Evolutionary conservation across 2,329 filamentous ascomycete genomes (phyloP).

Genomic region (Xylaria sp.): DNA sequence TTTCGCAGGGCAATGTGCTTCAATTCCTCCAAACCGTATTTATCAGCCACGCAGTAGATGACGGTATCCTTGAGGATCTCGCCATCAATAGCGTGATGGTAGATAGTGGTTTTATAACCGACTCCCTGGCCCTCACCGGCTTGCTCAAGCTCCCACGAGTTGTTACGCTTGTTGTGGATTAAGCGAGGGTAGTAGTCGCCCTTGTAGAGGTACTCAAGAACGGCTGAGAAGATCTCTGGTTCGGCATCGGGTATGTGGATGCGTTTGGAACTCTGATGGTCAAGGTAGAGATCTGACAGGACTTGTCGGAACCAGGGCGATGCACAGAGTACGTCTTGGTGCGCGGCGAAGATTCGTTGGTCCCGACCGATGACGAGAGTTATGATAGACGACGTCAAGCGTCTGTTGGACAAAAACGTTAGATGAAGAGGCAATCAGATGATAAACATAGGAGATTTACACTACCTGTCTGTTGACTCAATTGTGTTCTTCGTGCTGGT

Average conservation of each 20-base stretch:
- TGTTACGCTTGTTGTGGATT: conserved; percentile 72
- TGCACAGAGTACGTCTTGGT: conserved; percentile 74
- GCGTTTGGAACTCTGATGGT: conserved; percentile 54
- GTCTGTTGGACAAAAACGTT: conserved; percentile 36
- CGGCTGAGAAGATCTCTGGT: conserved; percentile 82
- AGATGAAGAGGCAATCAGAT: conserved; percentile 7
- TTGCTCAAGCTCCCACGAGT: conserved; percentile 78
- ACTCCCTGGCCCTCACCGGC: conserved; percentile 40
- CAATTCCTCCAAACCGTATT: conserved; percentile 76
- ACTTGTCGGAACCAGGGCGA: conserved; percentile 73
- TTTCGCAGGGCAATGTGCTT: conserved; percentile 82
- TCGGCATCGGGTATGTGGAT: conserved; percentile 80
- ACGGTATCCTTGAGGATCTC: conserved; percentile 81
- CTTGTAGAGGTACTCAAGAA: conserved; percentile 90
- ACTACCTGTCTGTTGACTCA: conserved; percentile 40
- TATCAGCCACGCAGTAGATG: conserved; percentile 83
- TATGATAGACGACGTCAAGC: conserved; percentile 62
- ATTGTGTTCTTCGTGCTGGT: conserved; percentile 32
- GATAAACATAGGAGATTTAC: neutral
- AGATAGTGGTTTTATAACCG: conserved; percentile 63
- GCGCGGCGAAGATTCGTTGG: conserved; percentile 83
- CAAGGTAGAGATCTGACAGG: conserved; percentile 59
- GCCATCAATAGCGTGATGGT: conserved; percentile 58
- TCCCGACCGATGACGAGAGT: conserved; percentile 76
- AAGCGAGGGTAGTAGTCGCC: conserved; percentile 87